phyloP scores from a whole-genome alignment of 176 grass and related monocot genomes.

The Zoysia japonica region DNA sequence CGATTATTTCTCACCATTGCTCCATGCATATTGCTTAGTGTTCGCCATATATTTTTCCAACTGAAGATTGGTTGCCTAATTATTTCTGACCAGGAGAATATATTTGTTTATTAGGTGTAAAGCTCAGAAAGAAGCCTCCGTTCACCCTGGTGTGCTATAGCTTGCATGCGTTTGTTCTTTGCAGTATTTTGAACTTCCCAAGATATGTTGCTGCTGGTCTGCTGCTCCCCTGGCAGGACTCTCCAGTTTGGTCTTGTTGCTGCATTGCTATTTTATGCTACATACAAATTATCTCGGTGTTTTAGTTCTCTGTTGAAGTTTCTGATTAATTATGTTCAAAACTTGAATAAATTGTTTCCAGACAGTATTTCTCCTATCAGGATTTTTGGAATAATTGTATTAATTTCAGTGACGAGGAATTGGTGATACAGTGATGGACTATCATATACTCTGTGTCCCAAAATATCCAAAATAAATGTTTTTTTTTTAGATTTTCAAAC shows the following conservation, averaged over 20 bases:
- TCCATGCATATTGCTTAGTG: neutral
- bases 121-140: slow-evolving; percentile 63
- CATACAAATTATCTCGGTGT: neutral
- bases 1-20: neutral
- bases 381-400: slow-evolving; percentile 40
- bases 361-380: slow-evolving; percentile 3
- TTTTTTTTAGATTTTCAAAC: too few species aligned
- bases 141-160: slow-evolving; percentile 61
- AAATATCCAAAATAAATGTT: too few species aligned
- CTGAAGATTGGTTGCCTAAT: neutral
- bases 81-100: slow-evolving; percentile 12
- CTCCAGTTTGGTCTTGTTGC: slow-evolving; percentile 20
- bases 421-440: slow-evolving; percentile 10
- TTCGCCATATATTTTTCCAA: neutral
- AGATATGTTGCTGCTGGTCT: neutral
- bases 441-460: too few species aligned
- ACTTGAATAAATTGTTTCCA: slow-evolving; percentile 46
- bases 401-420: neutral
- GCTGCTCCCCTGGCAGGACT: neutral
- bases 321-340: slow-evolving; percentile 23
- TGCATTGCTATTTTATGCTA: neutral
- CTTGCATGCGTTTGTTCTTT: neutral
- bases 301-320: slow-evolving; percentile 17
- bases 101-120: slow-evolving; percentile 70
- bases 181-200: slow-evolving; percentile 17